phyloP scores from a whole-genome alignment of 306 rosid genomes.

The Cicer arietinum region DNA sequence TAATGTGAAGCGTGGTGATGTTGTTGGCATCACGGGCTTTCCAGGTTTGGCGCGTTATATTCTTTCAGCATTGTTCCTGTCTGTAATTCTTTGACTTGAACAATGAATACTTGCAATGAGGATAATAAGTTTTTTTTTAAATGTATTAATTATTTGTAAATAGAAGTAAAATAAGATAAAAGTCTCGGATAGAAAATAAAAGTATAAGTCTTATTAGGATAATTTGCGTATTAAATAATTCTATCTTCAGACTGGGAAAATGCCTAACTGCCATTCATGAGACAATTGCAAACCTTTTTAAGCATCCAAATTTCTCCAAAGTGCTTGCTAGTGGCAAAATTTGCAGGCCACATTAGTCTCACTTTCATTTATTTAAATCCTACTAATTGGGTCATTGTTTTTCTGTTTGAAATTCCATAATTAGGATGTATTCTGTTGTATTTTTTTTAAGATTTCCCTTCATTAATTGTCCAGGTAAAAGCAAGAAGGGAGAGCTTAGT shows the following conservation, averaged over 20 bases:
- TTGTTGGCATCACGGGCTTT: slow-evolving; percentile 82
- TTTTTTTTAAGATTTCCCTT: slow-evolving; percentile 13
- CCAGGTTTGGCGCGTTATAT: slow-evolving; percentile 63
- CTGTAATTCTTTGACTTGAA: slow-evolving; percentile 8
- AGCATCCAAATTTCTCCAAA: slow-evolving; percentile 5
- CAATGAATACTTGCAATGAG: neutral
- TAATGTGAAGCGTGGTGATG: slow-evolving; percentile 84
- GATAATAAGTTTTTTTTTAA: slow-evolving; percentile 4
- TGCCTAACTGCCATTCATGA: slow-evolving; percentile 1
- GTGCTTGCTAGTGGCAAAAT: neutral
- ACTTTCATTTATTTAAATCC: slow-evolving; percentile 2
- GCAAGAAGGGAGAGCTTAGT: slow-evolving; percentile 89
- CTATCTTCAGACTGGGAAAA: slow-evolving; percentile 5
- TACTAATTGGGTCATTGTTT: neutral
- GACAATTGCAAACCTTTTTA: slow-evolving; percentile 9
- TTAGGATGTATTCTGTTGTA: neutral
- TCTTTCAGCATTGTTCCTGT: slow-evolving; percentile 1
- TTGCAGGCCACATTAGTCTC: neutral
- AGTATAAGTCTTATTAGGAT: neutral
- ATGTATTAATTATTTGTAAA: neutral
- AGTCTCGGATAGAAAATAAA: too few relatives aligned
- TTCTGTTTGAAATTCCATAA: neutral
- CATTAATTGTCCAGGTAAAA: slow-evolving; percentile 79
- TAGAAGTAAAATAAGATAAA: neutral
- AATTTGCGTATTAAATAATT: neutral